Percentiles rank a stretch among this genome's conserved stretches.
Conservation (phyloP, 2,329 filamentous ascomycete genomes). For the Epichloe brachyelytri region DNA sequence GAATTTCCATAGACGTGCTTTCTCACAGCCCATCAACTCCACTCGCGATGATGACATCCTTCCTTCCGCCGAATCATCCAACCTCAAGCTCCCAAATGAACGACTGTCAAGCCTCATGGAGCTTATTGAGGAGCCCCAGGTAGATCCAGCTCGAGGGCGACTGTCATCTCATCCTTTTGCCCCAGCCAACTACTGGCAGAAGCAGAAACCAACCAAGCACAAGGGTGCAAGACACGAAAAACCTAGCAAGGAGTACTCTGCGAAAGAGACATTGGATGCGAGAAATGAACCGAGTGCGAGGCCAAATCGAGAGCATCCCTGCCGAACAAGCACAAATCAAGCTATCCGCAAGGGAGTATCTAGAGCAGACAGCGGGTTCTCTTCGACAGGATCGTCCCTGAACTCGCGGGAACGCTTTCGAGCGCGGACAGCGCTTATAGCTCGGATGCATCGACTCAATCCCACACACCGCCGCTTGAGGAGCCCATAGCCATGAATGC, state of each 20-base stretch:
- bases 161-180: not conserved
- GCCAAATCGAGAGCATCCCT: slow-evolving; percentile 10
- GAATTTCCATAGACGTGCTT: not conserved
- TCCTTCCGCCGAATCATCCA: not conserved
- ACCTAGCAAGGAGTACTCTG: slow-evolving; percentile 13
- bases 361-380: slow-evolving; percentile 35
- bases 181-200: not conserved
- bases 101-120: not conserved
- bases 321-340: slow-evolving; percentile 1
- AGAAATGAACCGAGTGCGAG: slow-evolving; percentile 33
- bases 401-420: slow-evolving; percentile 29
- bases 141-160: not conserved
- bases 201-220: not conserved
- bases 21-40: not conserved
- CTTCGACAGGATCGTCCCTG: slow-evolving; percentile 31
- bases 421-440: slow-evolving; percentile 51
- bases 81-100: not conserved
- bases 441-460: slow-evolving; percentile 45
- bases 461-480: slow-evolving; percentile 28
- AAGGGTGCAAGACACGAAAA: not conserved
- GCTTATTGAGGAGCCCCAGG: slow-evolving; percentile 1
- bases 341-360: slow-evolving; percentile 10
- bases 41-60: not conserved
- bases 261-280: slow-evolving; percentile 24
- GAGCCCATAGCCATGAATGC: not conserved